Base-by-base conservation (phyloP, 805 yeast species). In the Tetrapisispora namnaoensis region DNA sequence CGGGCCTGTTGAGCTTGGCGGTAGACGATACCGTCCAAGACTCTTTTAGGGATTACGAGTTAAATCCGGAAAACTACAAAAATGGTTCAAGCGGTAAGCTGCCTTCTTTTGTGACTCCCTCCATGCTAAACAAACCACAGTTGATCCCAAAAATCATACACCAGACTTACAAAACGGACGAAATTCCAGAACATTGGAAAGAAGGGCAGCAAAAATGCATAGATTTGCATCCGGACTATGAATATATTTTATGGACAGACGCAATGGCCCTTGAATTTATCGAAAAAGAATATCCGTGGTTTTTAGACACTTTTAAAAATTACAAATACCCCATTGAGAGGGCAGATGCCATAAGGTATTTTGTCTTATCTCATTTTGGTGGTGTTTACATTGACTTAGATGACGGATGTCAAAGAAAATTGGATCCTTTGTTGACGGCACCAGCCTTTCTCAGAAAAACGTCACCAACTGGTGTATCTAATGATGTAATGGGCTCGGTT, bases 341-440 rank as follows among this genome's bases (percentile, higher is more conserved):
- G 51, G 96, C 96, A 1, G 97, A 89, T 59, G 91, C 86, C 7
- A 84, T 89, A 43, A 74, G 97, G 53, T 89, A 89, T 68, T 89
- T 89, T 66, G 85, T 86, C 2, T 69, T 89, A 53, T 74, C 72
- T 49, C 87, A 85, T 59, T 88, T 76, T 60, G 97, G 97, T 52
- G 97, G 97, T 41, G 74, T 89, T 42, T 89, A 89, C 65, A 80
- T 88, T 53, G 96, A 88, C 66, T 70, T 89, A 54, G 96, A 88
- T 62, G 95, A 86, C 62, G 95, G 91, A 11, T 87, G 95, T 65
- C 75, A 77, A 53, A 72, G 88, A 51, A 73, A 74, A 50, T 70
- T 89, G 51, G 96, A 89, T 61, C 95, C 95, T 0, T 67, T 89
- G 47, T 74, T 88, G 49, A 75, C 82, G 1, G 83, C 78, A 8